Conservation (phyloP, 106 monocot genomes). For the Alisma plantagoaquatica region DNA sequence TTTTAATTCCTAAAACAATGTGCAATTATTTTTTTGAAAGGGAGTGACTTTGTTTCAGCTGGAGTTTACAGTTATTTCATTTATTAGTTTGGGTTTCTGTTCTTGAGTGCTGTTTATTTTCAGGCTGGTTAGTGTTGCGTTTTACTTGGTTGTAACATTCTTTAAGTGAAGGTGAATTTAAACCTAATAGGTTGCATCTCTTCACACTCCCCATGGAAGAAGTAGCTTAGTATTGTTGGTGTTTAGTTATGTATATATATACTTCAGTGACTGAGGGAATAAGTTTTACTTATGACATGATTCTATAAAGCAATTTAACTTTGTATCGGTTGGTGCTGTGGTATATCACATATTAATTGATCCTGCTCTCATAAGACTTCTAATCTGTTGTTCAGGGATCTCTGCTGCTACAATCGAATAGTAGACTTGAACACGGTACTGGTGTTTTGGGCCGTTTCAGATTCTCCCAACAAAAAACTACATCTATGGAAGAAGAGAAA, state of each 20-base stretch:
- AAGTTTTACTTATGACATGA: background rate
- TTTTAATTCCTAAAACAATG: too few relatives aligned
- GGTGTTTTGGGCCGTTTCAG: constrained; percentile 42
- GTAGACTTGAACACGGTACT: constrained; percentile 22
- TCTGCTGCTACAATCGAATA: constrained; percentile 29
- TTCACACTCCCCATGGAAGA: too few relatives aligned
- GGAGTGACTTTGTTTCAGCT: too few relatives aligned
- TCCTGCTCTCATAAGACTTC: background rate
- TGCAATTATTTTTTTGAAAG: too few relatives aligned
- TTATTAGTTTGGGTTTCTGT: too few relatives aligned
- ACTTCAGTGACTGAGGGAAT: background rate
- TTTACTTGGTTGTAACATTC: too few relatives aligned
- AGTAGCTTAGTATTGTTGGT: background rate
- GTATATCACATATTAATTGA: background rate
- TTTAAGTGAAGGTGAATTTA: too few relatives aligned
- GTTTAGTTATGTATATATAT: background rate
- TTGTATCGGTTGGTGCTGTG: background rate
- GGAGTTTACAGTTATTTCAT: too few relatives aligned
- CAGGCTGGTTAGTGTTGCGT: too few relatives aligned
- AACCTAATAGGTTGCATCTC: too few relatives aligned
- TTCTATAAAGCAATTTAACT: background rate
- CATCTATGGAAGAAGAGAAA: constrained; percentile 47
- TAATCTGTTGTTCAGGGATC: constrained; percentile 11
- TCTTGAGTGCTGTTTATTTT: too few relatives aligned
- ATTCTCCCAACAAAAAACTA: constrained; percentile 28